A percentile compares a stretch with the other conserved stretches of the same genome.
Evolutionary conservation across 768 basidiomycete genomes (phyloP).

Genomic region (Auricularia auricula-judae): DNA sequence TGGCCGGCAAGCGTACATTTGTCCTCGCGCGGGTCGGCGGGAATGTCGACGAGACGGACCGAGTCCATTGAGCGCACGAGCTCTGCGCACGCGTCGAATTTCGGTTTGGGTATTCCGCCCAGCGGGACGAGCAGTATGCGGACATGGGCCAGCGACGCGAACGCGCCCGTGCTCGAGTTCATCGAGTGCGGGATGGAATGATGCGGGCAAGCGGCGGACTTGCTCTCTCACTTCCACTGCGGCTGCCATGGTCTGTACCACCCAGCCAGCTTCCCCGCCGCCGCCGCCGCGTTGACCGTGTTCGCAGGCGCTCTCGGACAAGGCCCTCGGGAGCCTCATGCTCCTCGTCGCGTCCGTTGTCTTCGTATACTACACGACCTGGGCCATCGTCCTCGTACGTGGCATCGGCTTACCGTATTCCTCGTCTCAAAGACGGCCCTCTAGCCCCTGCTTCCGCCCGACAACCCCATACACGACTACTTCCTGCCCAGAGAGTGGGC

Average conservation of each 20-base stretch:
- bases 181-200: not conserved
- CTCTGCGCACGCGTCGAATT: slow-evolving; percentile 62
- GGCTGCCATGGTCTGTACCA: slow-evolving; percentile 5
- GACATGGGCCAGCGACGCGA: slow-evolving; percentile 77
- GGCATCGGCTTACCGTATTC: slow-evolving; percentile 5
- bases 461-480: slow-evolving; percentile 60
- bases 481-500: slow-evolving; percentile 94
- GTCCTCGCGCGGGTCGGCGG: slow-evolving; percentile 66
- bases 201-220: not conserved
- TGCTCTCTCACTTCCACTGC: not conserved
- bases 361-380: slow-evolving; percentile 85
- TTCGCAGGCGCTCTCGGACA: slow-evolving; percentile 68
- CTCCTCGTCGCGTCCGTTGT: slow-evolving; percentile 63
- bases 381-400: slow-evolving; percentile 79
- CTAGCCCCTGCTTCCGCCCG: slow-evolving; percentile 67
- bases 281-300: slow-evolving; percentile 2
- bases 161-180: slow-evolving; percentile 21
- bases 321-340: slow-evolving; percentile 68
- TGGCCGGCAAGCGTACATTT: slow-evolving; percentile 37
- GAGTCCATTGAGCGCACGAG: slow-evolving; percentile 65
- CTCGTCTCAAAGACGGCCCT: slow-evolving; percentile 4
- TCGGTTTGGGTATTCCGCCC: slow-evolving; percentile 54
- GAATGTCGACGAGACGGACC: slow-evolving; percentile 74
- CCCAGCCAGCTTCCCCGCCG: not conserved
- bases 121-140: slow-evolving; percentile 81